These are phyloP conservation scores for Tolypocladium pustulatum DNA, from an alignment of 2,329 filamentous ascomycete genomes.

Conservation along the genomic window DNA sequence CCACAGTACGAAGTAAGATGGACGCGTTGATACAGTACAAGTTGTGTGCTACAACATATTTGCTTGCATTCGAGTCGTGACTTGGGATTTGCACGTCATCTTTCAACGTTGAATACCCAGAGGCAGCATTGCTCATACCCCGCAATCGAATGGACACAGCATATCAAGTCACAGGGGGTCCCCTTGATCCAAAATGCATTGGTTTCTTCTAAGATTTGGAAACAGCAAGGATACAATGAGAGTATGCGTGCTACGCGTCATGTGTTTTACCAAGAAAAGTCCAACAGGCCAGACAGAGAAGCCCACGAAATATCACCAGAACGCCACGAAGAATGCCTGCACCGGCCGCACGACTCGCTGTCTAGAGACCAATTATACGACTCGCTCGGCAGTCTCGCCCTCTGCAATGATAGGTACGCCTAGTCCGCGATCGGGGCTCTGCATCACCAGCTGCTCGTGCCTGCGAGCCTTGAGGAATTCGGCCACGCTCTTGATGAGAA, in stretches of 20 bases:
- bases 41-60: no score
- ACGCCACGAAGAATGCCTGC: background rate
- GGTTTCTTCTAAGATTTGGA: background rate
- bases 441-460: slow-evolving; percentile 86
- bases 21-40: no score
- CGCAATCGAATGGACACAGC: background rate
- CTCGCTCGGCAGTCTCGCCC: slow-evolving; percentile 68
- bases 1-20: no score
- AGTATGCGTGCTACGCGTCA: background rate
- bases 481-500: slow-evolving; percentile 84
- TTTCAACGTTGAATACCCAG: background rate
- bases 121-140: background rate
- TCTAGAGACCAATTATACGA: slow-evolving; percentile 41
- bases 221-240: background rate
- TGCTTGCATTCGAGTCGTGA: no score
- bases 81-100: no score
- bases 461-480: slow-evolving; percentile 81
- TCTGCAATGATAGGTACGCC: slow-evolving; percentile 78
- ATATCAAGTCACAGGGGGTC: background rate
- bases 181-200: background rate
- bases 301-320: background rate
- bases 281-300: background rate
- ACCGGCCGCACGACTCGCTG: background rate
- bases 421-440: slow-evolving; percentile 82
- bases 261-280: background rate